phyloP scores from a whole-genome alignment of 2,329 filamentous ascomycete genomes.

The Aspergillus latus region DNA sequence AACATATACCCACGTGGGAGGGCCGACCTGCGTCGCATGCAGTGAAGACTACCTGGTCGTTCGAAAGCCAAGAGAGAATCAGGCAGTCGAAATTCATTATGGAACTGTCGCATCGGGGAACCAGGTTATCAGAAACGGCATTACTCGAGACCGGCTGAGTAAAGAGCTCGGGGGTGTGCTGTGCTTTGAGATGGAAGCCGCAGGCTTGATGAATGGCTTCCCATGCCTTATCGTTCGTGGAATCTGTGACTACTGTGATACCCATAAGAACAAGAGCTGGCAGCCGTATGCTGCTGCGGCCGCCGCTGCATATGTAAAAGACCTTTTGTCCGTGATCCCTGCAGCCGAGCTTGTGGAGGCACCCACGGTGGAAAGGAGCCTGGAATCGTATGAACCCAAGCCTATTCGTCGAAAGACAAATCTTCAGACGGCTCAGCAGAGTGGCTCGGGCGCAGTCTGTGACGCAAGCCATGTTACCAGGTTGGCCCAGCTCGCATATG shows the following conservation, averaged over 20 bases:
- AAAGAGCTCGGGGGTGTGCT: constrained; percentile 12
- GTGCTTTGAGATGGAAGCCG: constrained; percentile 6
- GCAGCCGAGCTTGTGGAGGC: neutral
- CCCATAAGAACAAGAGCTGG: constrained; percentile 6
- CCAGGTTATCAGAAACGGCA: constrained; percentile 11
- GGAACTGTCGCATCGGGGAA: constrained; percentile 3
- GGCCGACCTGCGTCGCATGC: neutral
- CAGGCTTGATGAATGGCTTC: constrained; percentile 2
- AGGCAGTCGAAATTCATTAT: neutral
- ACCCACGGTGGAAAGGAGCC: neutral
- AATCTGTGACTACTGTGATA: constrained; percentile 20
- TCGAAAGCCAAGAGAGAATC: neutral
- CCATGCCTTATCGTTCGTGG: constrained; percentile 5
- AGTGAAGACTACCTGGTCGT: neutral
- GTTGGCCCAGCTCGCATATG: neutral
- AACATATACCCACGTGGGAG: neutral
- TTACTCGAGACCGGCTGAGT: constrained; percentile 20
- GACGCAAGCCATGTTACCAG: neutral
- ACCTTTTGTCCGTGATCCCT: neutral
- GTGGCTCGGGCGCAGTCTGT: neutral
- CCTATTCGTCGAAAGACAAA: neutral
- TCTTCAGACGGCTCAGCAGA: neutral
- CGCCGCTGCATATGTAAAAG: constrained; percentile 3
- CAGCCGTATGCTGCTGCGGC: neutral
- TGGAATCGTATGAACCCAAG: neutral